Conservation (phyloP, 2,329 filamentous ascomycete species). For the Knufia fluminis region DNA sequence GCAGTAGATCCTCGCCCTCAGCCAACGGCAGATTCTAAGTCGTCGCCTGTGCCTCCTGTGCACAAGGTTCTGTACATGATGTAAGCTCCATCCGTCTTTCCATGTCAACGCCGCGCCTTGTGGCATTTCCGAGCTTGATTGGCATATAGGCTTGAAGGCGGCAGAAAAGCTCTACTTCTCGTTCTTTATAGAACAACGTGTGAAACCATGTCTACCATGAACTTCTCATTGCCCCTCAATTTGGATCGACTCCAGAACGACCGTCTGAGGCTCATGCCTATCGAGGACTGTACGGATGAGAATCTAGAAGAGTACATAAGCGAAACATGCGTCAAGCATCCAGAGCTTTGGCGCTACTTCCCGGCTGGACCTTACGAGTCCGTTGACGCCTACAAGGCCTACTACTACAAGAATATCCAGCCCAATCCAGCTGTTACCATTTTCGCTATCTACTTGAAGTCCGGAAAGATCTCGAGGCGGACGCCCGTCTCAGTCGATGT, state of each 20-base stretch:
- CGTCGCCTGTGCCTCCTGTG: too few species aligned
- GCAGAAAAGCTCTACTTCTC: too few species aligned
- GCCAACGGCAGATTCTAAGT: too few species aligned
- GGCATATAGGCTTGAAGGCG: neutral
- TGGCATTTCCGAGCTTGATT: too few species aligned
- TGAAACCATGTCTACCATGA: too few species aligned
- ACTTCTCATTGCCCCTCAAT: slow-evolving; percentile 11
- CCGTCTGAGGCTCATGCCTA: slow-evolving; percentile 9
- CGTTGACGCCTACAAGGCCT: neutral
- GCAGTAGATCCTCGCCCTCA: too few species aligned
- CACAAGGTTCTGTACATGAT: too few species aligned
- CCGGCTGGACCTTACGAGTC: slow-evolving; percentile 2
- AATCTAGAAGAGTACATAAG: neutral
- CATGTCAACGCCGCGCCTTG: too few species aligned
- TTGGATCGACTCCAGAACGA: slow-evolving; percentile 7
- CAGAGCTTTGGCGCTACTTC: slow-evolving; percentile 6
- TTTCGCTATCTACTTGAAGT: slow-evolving; percentile 11
- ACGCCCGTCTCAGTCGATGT: neutral
- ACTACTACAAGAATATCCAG: neutral
- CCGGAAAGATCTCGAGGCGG: neutral
- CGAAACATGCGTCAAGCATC: slow-evolving; percentile 1
- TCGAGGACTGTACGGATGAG: slow-evolving; percentile 3
- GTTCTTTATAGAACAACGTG: too few species aligned
- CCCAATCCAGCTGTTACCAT: neutral
- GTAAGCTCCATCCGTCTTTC: too few species aligned